phyloP scores from a whole-genome alignment of 345 rosid genomes.

The Pistacia integerrima region DNA sequence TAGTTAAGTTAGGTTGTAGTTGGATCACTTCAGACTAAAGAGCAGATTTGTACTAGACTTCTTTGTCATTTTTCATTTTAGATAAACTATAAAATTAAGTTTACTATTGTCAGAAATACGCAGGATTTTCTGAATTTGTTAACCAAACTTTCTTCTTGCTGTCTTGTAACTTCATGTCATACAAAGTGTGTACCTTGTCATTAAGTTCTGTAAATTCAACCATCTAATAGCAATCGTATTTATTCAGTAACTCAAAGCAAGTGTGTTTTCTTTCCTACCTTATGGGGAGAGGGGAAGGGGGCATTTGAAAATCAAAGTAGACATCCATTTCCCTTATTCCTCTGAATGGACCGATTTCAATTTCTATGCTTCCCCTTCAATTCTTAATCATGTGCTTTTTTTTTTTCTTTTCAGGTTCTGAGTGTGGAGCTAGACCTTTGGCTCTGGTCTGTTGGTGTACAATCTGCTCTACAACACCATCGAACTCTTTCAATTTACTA shows the following conservation, averaged over 20 bases:
- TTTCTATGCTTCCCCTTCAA: conserved; percentile 1
- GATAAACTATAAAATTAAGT: background rate
- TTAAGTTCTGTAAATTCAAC: background rate
- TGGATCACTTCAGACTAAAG: background rate
- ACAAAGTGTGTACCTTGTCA: background rate
- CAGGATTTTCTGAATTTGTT: background rate
- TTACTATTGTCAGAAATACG: background rate
- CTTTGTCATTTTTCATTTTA: conserved; percentile 1
- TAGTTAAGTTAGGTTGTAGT: background rate
- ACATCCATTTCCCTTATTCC: background rate
- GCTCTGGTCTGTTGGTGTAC: conserved; percentile 79
- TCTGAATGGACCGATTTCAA: background rate
- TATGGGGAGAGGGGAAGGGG: background rate
- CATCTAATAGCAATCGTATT: background rate
- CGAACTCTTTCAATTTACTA: conserved; percentile 71
- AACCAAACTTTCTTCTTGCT: background rate
- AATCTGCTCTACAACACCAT: conserved; percentile 59
- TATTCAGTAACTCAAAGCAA: background rate
- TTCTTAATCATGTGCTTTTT: conserved; percentile 4
- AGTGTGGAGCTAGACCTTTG: conserved; percentile 83
- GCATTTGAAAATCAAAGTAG: background rate
- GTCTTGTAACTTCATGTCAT: background rate
- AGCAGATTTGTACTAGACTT: background rate
- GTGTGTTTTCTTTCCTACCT: background rate
- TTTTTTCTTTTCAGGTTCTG: conserved; percentile 49